Evolutionary conservation across 345 rosid genomes (phyloP).

Genomic region (Camelina neglecta): DNA sequence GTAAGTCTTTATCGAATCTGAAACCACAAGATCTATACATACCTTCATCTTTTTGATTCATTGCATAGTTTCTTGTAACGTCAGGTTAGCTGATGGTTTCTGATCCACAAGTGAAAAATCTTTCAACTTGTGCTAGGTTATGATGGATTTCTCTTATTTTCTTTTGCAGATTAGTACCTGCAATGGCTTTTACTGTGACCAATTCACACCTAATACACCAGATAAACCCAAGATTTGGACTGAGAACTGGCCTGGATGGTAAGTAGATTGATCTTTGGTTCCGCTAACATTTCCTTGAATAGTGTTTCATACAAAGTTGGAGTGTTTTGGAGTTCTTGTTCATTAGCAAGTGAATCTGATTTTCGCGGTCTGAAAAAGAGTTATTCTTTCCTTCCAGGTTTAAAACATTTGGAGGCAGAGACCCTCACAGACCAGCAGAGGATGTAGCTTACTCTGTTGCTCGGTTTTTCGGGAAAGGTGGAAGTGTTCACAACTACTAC

Average conservation of each 20-base stretch:
- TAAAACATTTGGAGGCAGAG: slow-evolving; percentile 83
- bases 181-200: slow-evolving; percentile 87
- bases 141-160: slow-evolving; percentile 11
- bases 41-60: slow-evolving; percentile 9
- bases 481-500: slow-evolving; percentile 86
- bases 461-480: slow-evolving; percentile 91
- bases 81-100: background rate
- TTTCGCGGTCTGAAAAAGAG: background rate
- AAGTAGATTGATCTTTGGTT: slow-evolving; percentile 37
- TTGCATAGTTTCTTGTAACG: background rate
- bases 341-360: background rate
- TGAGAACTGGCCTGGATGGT: slow-evolving; percentile 99
- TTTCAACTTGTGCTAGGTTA: background rate
- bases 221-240: slow-evolving; percentile 98
- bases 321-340: slow-evolving; percentile 32
- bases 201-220: slow-evolving; percentile 72
- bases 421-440: slow-evolving; percentile 93
- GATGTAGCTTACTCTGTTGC: slow-evolving; percentile 90
- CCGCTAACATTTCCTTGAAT: slow-evolving; percentile 49
- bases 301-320: slow-evolving; percentile 51
- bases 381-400: slow-evolving; percentile 57
- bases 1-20: slow-evolving; percentile 47
- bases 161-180: slow-evolving; percentile 74
- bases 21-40: background rate
- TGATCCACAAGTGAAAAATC: background rate